A percentile compares a stretch with the other conserved stretches of the same genome.
These are phyloP conservation scores for Scytalidium sp. DNA, from an alignment of 2,329 filamentous ascomycete genomes.

Conservation along the genomic window DNA sequence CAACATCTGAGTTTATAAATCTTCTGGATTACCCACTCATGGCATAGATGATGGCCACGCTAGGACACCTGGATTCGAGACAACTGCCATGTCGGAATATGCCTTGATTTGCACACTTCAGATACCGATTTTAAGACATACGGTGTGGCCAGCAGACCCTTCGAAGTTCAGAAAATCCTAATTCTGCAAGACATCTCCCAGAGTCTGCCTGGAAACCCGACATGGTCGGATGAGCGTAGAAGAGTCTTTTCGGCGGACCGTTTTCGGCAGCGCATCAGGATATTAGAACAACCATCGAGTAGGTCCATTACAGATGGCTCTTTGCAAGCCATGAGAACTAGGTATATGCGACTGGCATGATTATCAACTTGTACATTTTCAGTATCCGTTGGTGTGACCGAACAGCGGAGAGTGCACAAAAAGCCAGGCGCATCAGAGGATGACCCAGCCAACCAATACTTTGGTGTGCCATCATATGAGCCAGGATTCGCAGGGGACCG, in stretches of 20 bases:
- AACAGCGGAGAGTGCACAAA: constrained; percentile 23
- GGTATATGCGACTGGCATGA: constrained; percentile 15
- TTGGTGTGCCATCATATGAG: constrained; percentile 22
- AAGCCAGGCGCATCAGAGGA: constrained; percentile 25
- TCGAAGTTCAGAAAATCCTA: too few relatives aligned
- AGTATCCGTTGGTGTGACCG: constrained; percentile 15
- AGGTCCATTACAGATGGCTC: constrained; percentile 7
- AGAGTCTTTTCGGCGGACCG: too few relatives aligned
- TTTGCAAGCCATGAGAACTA: constrained; percentile 12
- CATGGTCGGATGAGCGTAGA: too few relatives aligned
- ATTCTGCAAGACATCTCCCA: too few relatives aligned
- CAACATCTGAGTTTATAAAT: background rate
- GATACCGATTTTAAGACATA: too few relatives aligned
- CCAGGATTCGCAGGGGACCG: constrained; percentile 16
- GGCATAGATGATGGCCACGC: too few relatives aligned
- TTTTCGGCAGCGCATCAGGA: background rate
- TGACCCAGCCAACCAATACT: constrained; percentile 22
- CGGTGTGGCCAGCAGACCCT: too few relatives aligned
- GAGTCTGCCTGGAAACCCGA: too few relatives aligned
- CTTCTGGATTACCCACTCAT: too few relatives aligned
- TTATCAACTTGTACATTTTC: constrained; percentile 7
- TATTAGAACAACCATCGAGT: constrained; percentile 10
- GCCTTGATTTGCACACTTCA: too few relatives aligned
- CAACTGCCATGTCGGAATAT: too few relatives aligned
- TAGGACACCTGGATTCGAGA: too few relatives aligned